A percentile compares a stretch with the other conserved stretches of the same genome.
Conservation (phyloP, 805 yeast species). For the Ogataea nakhonphanomensis region DNA sequence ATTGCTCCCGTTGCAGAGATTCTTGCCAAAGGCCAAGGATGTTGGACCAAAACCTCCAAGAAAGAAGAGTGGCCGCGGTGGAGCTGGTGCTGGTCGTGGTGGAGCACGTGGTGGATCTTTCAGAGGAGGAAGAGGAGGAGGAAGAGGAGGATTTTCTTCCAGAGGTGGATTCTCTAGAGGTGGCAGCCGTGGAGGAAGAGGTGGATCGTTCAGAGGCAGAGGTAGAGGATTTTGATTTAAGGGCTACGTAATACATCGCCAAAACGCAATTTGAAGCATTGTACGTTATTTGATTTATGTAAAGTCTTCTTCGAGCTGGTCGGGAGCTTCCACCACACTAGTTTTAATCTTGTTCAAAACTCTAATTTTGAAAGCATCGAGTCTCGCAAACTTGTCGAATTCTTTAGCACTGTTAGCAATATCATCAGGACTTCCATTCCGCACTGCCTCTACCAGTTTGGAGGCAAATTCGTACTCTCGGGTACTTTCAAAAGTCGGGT, state of each 20-base stretch:
- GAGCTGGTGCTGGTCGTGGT: constrained; percentile 46
- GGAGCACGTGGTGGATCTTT: constrained; percentile 41
- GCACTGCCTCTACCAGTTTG: constrained; percentile 69
- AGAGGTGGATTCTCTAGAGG: constrained; percentile 42
- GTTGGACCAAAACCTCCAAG: constrained; percentile 78
- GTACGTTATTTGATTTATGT: constrained; percentile 20
- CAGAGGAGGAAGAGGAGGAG: constrained; percentile 40
- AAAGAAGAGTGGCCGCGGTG: constrained; percentile 59
- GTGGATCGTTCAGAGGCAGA: constrained; percentile 38
- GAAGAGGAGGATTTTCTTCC: constrained; percentile 36
- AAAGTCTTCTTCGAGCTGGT: constrained; percentile 34
- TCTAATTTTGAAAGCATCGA: constrained; percentile 89
- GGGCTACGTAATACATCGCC: constrained; percentile 11
- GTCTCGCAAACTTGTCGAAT: constrained; percentile 80
- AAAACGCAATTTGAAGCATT: constrained; percentile 6
- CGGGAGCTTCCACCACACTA: constrained; percentile 30
- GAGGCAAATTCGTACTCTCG: constrained; percentile 70
- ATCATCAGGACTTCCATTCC: constrained; percentile 74
- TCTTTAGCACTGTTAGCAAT: constrained; percentile 74
- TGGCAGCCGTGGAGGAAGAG: constrained; percentile 33
- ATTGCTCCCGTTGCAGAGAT: constrained; percentile 91
- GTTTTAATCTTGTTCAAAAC: constrained; percentile 78
- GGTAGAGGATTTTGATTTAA: constrained; percentile 28
- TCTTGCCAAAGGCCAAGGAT: constrained; percentile 92
- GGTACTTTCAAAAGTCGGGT: constrained; percentile 68